Evolutionary conservation across 805 yeast genomes (phyloP), one percentile per base, ranked within the genome.

Genomic region (Saturnispora serradocipensis): DNA sequence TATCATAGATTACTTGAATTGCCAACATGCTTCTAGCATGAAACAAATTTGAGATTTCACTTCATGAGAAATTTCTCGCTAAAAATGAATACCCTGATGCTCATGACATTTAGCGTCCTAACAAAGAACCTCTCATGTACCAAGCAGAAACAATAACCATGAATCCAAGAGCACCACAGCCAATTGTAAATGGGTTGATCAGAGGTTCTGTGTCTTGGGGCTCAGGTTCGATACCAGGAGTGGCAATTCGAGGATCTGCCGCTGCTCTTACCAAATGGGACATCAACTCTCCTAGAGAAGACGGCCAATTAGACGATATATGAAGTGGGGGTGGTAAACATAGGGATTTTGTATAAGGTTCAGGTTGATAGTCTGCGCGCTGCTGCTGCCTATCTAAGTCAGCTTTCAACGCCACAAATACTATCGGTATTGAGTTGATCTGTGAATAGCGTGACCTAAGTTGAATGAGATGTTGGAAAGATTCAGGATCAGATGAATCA

Each of bases 371-470:
- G 51, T 80, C 86, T 38, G 84, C 81, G 36, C 99, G 67, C 61
- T 93, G 99, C 61, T 91, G 97, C 63, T 90, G 98, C 58, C 95
- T 82, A 65, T 93, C 99, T 36, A 88, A 72, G 67, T 93, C 99
- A 0, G 99, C 98, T 62, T 93, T 93, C 35, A 90, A 70, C 0
- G 97, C 99, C 1, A 90, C 97, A 61, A 84, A 87, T 0, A 93
- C 82, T 4, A 84, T 77, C 0, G 99, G 99, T 2, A 93, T 68
- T 43, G 75, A 74, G 57, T 83, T 78, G 18, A 84, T 67, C 32
- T 72, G 69, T 2, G 81, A 77, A 60, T 84, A 81, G 55, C 71
- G 74, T 30, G 75, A 70, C 13, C 89, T 70, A n/a, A 90, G 64
- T 18, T 85, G 85, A 27, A 86, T 84, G 49, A 90, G 69, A 62